These are phyloP conservation scores for Tylopilus subfusipes DNA, from an alignment of 768 basidiomycete genomes.

Conservation along the genomic window DNA sequence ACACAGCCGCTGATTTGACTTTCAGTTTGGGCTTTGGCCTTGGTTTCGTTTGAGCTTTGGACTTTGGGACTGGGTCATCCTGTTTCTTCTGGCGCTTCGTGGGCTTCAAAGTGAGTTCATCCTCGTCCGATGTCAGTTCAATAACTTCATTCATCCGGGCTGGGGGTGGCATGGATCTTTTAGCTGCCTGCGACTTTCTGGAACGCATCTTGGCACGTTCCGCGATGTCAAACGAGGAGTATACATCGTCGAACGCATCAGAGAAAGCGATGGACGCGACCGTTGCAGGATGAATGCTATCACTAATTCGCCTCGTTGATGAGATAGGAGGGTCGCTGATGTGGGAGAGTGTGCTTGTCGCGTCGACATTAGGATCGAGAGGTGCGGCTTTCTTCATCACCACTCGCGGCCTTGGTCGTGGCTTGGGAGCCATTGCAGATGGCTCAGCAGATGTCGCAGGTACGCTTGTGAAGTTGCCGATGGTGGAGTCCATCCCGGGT, in stretches of 20 bases:
- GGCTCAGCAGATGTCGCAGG: constrained; percentile 5
- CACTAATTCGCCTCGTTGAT: constrained; percentile 10
- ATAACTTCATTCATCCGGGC: constrained; percentile 36
- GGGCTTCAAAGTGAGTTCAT: constrained; percentile 34
- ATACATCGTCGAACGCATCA: constrained; percentile 13
- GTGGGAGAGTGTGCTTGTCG: constrained; percentile 15
- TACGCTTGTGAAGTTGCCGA: constrained; percentile 14
- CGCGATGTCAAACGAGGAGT: constrained; percentile 44
- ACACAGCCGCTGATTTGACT: constrained; percentile 10
- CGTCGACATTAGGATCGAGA: background rate
- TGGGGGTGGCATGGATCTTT: constrained; percentile 6
- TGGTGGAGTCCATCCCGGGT: constrained; percentile 6
- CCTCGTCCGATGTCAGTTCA: constrained; percentile 44
- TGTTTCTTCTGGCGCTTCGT: constrained; percentile 32
- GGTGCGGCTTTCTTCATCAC: constrained; percentile 18
- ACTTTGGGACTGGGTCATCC: constrained; percentile 25
- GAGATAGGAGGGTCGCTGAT: constrained; percentile 19
- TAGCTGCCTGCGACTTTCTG: constrained; percentile 29
- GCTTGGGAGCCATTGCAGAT: background rate
- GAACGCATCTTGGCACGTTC: constrained; percentile 57
- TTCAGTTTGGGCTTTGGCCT: constrained; percentile 26
- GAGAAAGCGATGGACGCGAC: constrained; percentile 8
- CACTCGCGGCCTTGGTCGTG: constrained; percentile 34
- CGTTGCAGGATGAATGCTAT: constrained; percentile 21
- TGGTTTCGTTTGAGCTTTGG: constrained; percentile 25